Evolutionary conservation across 106 monocot species (phyloP).

Genomic region (Apostasia ramifera): DNA sequence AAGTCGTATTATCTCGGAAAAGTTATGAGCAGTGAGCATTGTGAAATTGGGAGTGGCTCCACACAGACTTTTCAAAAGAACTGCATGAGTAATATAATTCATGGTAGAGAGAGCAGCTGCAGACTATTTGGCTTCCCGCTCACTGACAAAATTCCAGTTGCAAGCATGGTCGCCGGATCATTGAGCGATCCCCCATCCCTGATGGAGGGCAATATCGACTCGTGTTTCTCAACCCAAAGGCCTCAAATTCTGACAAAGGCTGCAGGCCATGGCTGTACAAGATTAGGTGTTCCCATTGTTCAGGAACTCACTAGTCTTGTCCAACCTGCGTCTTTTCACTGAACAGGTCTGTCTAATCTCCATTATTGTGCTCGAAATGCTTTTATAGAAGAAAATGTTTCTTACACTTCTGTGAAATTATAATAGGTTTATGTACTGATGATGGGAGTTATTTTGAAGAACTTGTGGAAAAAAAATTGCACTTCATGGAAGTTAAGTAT

Average conservation of each 20-base stretch:
- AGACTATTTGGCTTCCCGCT: constrained; percentile 86
- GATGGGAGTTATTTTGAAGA: no score
- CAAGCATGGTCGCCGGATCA: constrained; percentile 14
- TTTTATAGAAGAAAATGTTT: no score
- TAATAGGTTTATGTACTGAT: no score
- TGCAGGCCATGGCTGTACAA: constrained; percentile 23
- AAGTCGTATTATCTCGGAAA: background rate
- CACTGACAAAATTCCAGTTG: constrained; percentile 31
- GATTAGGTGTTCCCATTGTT: constrained; percentile 10
- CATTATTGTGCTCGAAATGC: no score
- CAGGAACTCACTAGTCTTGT: background rate
- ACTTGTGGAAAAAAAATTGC: no score
- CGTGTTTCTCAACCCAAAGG: constrained; percentile 10
- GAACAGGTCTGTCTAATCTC: no score
- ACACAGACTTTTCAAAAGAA: constrained; percentile 5
- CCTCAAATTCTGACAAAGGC: constrained; percentile 14
- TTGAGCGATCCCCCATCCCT: constrained; percentile 7
- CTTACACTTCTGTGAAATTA: no score
- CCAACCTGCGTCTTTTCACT: background rate
- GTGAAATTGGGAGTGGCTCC: constrained; percentile 6
- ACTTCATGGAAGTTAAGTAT: no score
- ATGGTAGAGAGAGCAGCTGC: constrained; percentile 27
- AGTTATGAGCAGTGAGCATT: constrained; percentile 12
- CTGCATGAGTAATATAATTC: background rate
- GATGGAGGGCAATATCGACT: constrained; percentile 14